Base-by-base conservation (phyloP, 2,329 filamentous ascomycete genomes). In the Annulohypoxylon truncatum region DNA sequence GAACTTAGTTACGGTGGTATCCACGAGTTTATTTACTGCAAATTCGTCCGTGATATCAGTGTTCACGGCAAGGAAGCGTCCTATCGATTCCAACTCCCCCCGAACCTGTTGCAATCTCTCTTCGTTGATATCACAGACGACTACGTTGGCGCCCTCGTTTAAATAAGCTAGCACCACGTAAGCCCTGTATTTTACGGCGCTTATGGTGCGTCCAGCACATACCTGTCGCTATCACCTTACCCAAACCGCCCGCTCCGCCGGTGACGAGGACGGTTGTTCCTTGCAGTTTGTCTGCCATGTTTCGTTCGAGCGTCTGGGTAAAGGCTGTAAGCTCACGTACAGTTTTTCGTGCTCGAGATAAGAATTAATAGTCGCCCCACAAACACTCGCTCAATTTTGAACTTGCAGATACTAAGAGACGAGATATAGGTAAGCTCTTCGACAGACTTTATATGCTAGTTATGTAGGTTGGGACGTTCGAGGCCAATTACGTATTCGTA, bases 181-280 rank as follows among this genome's bases (percentile, higher is more conserved):
- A 42, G 38, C 38, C 18, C 38, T 2, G 15, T 42, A 4, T 20
- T 10, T 42, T 42, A 20, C 10, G 22, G 18, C 18, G 1, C 18
- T 42, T 20, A 12, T 18, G 8, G 8, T 42, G 3, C 15, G 18
- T 20, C 18, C 18, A 3, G 4, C 15, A 3, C 18, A 6, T 42
- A 42, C 38, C 38, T 18, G 72, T 70, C 29, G 76, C 77, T 24
- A 78, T 75, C 65, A 57, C 61, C 46, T 72, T 72, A 50, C 79
- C 78, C 15, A 79, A 70, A 3, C 78, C 78, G 46, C 74, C 73
- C 7, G 71, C 75, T 8, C 70, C 75, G 42, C 77, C 77, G 15
- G 77, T 79, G 26, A 79, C 70, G 46, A 79, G 69, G 42, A 72
- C 74, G 0, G 73, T 75, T 20, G 75, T 79, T 18, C 71, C 73